Base-by-base conservation (phyloP, 2,329 filamentous ascomycete species). In the Pyricularia grisea region DNA sequence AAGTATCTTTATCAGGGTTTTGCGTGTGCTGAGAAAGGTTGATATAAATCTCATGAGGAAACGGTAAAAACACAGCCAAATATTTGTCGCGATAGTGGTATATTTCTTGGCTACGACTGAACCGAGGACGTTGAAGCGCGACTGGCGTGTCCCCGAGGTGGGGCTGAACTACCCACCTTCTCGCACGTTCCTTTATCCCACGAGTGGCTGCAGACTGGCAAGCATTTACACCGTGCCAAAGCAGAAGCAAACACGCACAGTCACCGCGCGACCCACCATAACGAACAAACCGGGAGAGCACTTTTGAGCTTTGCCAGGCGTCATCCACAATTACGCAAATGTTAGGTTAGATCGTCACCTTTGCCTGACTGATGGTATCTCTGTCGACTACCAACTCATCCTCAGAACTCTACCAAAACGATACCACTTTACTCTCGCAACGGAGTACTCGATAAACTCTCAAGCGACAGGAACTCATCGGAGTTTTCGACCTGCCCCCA, bases 241-340 rank as follows among this genome's bases (percentile, higher is more conserved):
- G 60, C 27, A 63, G 14, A 63, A 63, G 60, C 60, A 63, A 63
- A 63, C 60, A 28, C 60, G 60, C 60, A 63, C 60, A 63, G 60
- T 63, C 60, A 63, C 60, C 60, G 60, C 60, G 60, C 25, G 66
- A 67, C 66, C 66, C 66, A 67, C 66, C 60, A 28, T 27, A 63
- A 20, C 60, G 60, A 67, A 25, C 66, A 67, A 42, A 31, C 66
- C 42, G 66, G 66, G 33, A 67, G 36, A 42, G 42, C 55, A 67
- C n/a, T 50, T 67, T 30, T 67, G 66, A 63, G 60, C 60, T 63
- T 63, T 63, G 25, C 60, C 60, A 28, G 60, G 42, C 66, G 66
- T 67, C 66, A 67, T 67, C 66, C 66, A 67, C 66, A 64, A 58
- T 67, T 67, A 67, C 66, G 66, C 66, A 67, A 67, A 67, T 67